Percentiles rank a stretch among this genome's conserved stretches.
phyloP scores from a whole-genome alignment of 1,139 yeast species.

The Candida sanyaensis region DNA sequence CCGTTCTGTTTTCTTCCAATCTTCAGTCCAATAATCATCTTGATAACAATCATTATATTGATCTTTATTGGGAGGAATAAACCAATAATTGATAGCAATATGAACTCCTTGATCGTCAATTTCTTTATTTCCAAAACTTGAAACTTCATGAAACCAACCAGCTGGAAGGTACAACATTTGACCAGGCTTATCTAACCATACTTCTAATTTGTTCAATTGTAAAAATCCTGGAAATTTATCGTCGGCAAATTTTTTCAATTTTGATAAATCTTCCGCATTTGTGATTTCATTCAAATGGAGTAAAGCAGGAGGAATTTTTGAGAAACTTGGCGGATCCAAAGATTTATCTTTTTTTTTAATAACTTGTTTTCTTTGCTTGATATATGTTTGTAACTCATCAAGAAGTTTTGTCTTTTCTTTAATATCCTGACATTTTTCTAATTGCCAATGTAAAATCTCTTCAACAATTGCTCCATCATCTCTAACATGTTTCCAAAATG shows the following conservation, averaged over 20 bases:
- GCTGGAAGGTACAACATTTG: conserved; percentile 71
- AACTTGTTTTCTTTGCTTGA: conserved; percentile 12
- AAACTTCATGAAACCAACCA: conserved; percentile 83
- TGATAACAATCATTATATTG: conserved; percentile 35
- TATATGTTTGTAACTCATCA: conserved; percentile 18
- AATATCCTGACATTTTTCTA: conserved; percentile 14
- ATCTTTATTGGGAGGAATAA: conserved; percentile 57
- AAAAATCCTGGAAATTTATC: conserved; percentile 50
- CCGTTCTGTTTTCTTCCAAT: conserved; percentile 32
- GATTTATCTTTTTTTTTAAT: conserved; percentile 9
- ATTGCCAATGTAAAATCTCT: conserved; percentile 44
- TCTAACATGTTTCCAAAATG: conserved; percentile 57
- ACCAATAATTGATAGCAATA: conserved; percentile 74
- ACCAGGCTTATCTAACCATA: conserved; percentile 54
- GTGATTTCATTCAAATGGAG: conserved; percentile 58
- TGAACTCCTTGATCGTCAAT: conserved; percentile 37
- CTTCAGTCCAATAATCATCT: conserved; percentile 53
- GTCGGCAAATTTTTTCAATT: conserved; percentile 30
- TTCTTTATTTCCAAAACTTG: conserved; percentile 54
- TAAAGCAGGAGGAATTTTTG: conserved; percentile 60
- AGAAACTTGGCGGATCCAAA: conserved; percentile 69
- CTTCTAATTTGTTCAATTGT: conserved; percentile 39
- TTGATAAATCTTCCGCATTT: conserved; percentile 21
- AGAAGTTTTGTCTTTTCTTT: conserved; percentile 13
- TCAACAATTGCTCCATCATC: conserved; percentile 62